Percentiles rank a stretch among this genome's conserved stretches.
Evolutionary conservation across 495 filamentous ascomycete species (phyloP).

Genomic region (Penicillium dipodomyicola): DNA sequence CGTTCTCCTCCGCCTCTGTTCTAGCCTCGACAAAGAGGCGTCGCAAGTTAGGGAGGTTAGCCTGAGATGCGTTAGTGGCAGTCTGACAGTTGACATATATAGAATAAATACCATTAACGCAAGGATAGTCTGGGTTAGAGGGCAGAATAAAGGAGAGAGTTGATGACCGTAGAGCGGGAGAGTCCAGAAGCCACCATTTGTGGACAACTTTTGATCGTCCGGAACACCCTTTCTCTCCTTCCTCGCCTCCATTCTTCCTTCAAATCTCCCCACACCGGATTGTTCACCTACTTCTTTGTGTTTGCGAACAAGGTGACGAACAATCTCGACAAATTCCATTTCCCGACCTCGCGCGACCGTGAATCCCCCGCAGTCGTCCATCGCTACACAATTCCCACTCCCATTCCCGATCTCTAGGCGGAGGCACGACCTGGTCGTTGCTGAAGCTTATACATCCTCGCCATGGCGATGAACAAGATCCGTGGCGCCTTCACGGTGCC

Average conservation of each 20-base stretch:
- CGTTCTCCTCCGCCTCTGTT: constrained; percentile 90
- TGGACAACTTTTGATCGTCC: constrained; percentile 43
- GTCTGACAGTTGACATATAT: not conserved
- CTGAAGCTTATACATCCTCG: constrained; percentile 36
- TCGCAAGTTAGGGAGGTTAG: constrained; percentile 89
- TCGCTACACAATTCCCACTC: constrained; percentile 23
- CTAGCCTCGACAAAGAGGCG: constrained; percentile 95
- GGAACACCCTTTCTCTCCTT: constrained; percentile 30
- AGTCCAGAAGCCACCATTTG: constrained; percentile 38
- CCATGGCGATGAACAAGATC: constrained; percentile 94
- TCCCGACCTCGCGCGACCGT: constrained; percentile 33
- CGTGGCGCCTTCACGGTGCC: constrained; percentile 88
- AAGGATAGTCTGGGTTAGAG: constrained; percentile 2
- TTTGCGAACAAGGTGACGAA: constrained; percentile 17
- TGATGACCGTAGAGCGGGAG: constrained; percentile 15
- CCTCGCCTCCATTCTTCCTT: constrained; percentile 8
- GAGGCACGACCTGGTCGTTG: constrained; percentile 52
- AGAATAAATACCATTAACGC: constrained; percentile 18
- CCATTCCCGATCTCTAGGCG: constrained; percentile 31
- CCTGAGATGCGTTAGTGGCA: constrained; percentile 45
- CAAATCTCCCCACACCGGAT: constrained; percentile 12
- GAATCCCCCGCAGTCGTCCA: constrained; percentile 45
- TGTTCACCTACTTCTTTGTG: constrained; percentile 2
- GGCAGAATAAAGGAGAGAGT: constrained; percentile 19
- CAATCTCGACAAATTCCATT: constrained; percentile 10